phyloP scores from a whole-genome alignment of 768 basidiomycete species.

The Cantharellus cinnabarinus region DNA sequence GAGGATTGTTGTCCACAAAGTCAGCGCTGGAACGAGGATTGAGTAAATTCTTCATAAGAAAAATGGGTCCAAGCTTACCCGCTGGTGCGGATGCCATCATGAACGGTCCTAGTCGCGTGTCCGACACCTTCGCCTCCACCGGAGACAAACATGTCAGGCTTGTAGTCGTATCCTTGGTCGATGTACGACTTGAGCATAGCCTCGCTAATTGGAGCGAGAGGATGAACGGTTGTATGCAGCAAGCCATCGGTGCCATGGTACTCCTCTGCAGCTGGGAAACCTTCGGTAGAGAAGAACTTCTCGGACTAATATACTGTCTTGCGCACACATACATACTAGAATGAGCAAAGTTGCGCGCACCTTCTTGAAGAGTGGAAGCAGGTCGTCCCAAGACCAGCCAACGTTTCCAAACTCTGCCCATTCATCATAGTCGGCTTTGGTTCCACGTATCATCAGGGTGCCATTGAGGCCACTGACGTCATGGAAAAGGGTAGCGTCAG shows the following conservation, averaged over 20 bases:
- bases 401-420: not conserved
- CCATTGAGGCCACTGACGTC: not conserved
- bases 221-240: not conserved
- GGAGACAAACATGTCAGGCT: not conserved
- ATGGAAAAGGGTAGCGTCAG: not conserved
- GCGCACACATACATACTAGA: not conserved
- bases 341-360: not conserved
- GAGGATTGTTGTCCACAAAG: not conserved
- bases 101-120: not conserved
- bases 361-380: not conserved
- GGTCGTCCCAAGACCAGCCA: not conserved
- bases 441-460: not conserved
- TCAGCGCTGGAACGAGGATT: not conserved
- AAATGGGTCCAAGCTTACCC: not conserved
- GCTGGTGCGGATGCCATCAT: not conserved
- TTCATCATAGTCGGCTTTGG: constrained; percentile 1
- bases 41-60: not conserved
- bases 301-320: not conserved
- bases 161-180: not conserved
- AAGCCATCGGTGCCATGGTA: not conserved
- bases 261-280: not conserved
- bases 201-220: not conserved
- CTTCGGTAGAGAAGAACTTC: not conserved
- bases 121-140: not conserved
- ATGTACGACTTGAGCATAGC: not conserved